These are phyloP conservation scores for Zelonia costaricensis DNA, from an alignment of 208 protist species.

Conservation along the genomic window DNA sequence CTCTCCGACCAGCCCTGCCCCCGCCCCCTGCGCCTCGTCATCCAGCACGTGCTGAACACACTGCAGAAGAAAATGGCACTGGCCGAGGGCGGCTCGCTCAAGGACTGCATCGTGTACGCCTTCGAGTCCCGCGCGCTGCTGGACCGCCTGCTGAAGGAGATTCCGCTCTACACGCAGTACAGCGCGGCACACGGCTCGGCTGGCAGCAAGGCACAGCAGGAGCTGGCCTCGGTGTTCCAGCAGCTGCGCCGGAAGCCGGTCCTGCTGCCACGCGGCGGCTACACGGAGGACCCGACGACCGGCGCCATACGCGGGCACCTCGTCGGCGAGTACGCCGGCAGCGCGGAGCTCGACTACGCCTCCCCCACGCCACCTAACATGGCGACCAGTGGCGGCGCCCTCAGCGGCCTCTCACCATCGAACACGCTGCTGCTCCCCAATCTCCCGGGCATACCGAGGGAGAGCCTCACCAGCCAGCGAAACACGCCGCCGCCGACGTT, in stretches of 20 bases:
- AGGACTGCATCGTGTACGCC: conserved; percentile 71
- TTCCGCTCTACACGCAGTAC: conserved; percentile 67
- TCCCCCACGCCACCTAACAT: too few species aligned
- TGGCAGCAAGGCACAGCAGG: conserved; percentile 7
- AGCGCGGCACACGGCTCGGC: not conserved
- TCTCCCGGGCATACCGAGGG: too few species aligned
- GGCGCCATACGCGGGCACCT: conserved; percentile 50
- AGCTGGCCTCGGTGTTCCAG: conserved; percentile 48
- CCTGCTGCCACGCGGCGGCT: conserved; percentile 58
- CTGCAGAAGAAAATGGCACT: conserved; percentile 68
- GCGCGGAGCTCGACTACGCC: not conserved
- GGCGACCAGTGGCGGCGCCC: too few species aligned
- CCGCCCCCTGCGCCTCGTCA: conserved; percentile 74
- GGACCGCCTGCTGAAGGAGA: conserved; percentile 84
- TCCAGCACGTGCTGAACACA: conserved; percentile 63
- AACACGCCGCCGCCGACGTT: not conserved
- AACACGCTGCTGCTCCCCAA: too few species aligned
- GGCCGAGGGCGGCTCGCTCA: conserved; percentile 69
- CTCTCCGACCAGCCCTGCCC: conserved; percentile 80
- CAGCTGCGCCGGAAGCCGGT: conserved; percentile 68
- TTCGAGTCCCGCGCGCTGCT: conserved; percentile 85
- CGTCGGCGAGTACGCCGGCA: not conserved
- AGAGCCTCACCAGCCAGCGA: not conserved
- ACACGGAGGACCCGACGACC: conserved; percentile 48
- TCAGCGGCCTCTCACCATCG: not conserved